Base-by-base conservation (phyloP, 2,329 filamentous ascomycete genomes). In the Calonectria pauciramosa region DNA sequence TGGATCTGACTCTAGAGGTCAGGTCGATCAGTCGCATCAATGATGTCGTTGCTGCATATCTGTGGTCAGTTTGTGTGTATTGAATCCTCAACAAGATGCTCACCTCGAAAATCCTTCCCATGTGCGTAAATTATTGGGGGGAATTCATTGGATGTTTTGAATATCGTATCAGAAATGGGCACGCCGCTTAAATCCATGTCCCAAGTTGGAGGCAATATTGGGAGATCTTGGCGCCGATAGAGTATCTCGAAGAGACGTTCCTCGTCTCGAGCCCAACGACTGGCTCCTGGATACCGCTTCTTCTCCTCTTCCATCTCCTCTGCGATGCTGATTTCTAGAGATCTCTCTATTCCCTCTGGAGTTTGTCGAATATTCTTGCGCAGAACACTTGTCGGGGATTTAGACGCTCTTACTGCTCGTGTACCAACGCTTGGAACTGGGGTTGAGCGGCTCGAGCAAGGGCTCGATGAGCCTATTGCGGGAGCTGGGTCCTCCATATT, bases 181-280 rank as follows among this genome's bases (percentile, higher is more conserved):
- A 88, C 82, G 1, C 82, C 84, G 10, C 84, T 78, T n/a, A 88
- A 83, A 67, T 87, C 86, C 18, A 86, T 77, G 18, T 82, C 80
- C 86, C 86, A 88, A 36, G 86, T 83, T 6, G 80, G 71, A 2
- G 87, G 86, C 14, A 88, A 75, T 36, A 88, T 82, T 2, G 86
- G 84, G 3, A 85, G 80, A 71, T 86, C 83, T 73, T 87, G 83
- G n/a, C 86, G 79, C 76, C 85, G 80, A 73, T 84, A 88, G 2
- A 88, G 76, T 47, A 86, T 83, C 77, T 87, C 85, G 69, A 87
- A 88, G 38, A 88, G 82, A 2, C 78, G 80, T 36, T 87, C 85
- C 76, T 91, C 90, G n/a, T 87, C 87, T 13, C 85, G 82, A 34
- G 90, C 85, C 89, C 90, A 91, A 70, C 86, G 83, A 59, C 86